Evolutionary conservation across 371 early-diverging fungal genomes (phyloP).

Genomic region (Rhizopus stolonifer): DNA sequence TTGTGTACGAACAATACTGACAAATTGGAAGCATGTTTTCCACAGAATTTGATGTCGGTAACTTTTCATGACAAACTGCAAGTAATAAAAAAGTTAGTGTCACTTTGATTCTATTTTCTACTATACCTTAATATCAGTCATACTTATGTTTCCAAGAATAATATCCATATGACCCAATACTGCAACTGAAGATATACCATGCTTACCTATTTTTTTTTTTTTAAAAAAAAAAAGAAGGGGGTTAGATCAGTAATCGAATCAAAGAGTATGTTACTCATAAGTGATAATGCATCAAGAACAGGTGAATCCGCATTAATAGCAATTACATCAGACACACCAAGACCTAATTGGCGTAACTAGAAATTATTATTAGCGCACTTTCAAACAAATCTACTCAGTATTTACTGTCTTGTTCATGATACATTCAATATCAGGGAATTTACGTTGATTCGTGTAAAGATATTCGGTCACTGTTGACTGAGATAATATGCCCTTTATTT

Average conservation of each 20-base stretch:
- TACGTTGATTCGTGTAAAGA: conserved; percentile 50
- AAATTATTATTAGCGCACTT: background rate
- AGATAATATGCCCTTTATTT: conserved; percentile 80
- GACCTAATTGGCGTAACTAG: conserved; percentile 49
- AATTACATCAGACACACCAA: conserved; percentile 54
- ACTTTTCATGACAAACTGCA: conserved; percentile 25
- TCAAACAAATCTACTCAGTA: background rate
- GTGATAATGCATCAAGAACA: conserved; percentile 55
- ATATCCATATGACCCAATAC: conserved; percentile 50
- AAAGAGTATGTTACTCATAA: conserved; percentile 66
- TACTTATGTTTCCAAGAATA: conserved; percentile 68
- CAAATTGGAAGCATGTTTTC: conserved; percentile 54
- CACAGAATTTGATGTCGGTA: conserved; percentile 18
- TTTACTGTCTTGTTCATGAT: conserved; percentile 44
- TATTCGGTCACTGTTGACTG: conserved; percentile 73
- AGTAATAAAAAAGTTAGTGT: background rate
- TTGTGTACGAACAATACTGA: conserved; percentile 43
- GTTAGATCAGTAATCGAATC: too few relatives aligned
- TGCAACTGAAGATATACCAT: conserved; percentile 64
- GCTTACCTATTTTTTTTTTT: too few relatives aligned
- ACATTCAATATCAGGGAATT: conserved; percentile 33
- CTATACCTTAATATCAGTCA: conserved; percentile 64
- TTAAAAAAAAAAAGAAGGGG: too few relatives aligned
- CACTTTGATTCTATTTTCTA: background rate
- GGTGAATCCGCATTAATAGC: conserved; percentile 43